These are phyloP conservation scores for Umbilicus rupestris DNA, from an alignment of 164 flowering plant species.

Conservation along the genomic window DNA sequence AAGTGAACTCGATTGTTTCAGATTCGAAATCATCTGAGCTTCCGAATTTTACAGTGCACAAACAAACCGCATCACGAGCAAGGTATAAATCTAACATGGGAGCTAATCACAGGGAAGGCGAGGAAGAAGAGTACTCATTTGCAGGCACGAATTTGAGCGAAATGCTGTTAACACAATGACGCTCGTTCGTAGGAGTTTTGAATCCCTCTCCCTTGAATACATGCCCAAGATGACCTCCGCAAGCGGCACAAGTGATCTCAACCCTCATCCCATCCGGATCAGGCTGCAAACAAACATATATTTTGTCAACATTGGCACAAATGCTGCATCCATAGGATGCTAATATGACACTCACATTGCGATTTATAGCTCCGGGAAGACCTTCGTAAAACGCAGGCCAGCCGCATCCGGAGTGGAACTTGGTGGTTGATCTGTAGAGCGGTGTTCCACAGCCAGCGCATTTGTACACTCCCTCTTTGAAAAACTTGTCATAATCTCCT, in stretches of 20 bases:
- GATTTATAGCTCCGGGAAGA: conserved; percentile 59
- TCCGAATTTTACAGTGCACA: too few species aligned
- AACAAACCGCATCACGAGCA: too few species aligned
- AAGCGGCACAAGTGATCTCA: conserved; percentile 64
- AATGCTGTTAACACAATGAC: conserved; percentile 67
- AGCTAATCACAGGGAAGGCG: not conserved
- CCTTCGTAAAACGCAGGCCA: conserved; percentile 77
- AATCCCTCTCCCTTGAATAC: conserved; percentile 68
- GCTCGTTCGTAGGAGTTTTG: conserved; percentile 52
- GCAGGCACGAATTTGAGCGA: conserved; percentile 49
- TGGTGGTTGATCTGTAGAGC: conserved; percentile 54
- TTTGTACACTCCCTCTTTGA: conserved; percentile 39
- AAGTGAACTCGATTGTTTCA: too few species aligned
- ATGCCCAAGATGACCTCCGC: conserved; percentile 71
- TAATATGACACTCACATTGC: conserved; percentile 26
- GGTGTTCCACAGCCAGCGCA: conserved; percentile 65
- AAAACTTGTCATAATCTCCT: conserved; percentile 52
- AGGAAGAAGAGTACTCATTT: conserved; percentile 4
- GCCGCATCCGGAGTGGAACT: conserved; percentile 62
- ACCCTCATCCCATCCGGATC: conserved; percentile 59
- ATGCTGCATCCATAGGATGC: not conserved
- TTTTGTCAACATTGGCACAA: too few species aligned
- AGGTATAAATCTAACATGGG: not conserved
- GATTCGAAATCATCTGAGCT: too few species aligned
- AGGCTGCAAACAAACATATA: conserved; percentile 26